Evolutionary conservation across 2,329 filamentous ascomycete genomes (phyloP).

Genomic region (Colletotrichum sansevieriae): DNA sequence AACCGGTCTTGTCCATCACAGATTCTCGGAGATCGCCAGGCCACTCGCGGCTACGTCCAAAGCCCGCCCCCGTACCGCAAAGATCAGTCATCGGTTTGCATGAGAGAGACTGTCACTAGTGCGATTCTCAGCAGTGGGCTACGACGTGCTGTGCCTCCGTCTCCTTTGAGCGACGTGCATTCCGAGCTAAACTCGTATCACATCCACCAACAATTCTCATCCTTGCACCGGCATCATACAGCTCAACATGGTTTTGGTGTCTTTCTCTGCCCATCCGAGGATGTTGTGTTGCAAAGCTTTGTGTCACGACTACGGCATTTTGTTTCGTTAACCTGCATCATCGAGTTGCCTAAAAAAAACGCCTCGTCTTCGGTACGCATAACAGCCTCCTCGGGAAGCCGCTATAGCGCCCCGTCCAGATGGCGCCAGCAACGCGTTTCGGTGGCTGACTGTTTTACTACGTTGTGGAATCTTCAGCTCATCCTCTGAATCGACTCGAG

Average conservation of each 20-base stretch:
- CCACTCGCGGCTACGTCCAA: constrained; percentile 17
- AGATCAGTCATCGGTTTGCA: constrained; percentile 36
- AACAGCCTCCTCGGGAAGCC: constrained; percentile 40
- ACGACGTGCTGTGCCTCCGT: constrained; percentile 32
- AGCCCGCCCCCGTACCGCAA: constrained; percentile 28
- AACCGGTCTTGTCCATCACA: constrained; percentile 23
- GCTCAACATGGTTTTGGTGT: constrained; percentile 27
- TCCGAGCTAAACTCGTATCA: constrained; percentile 38
- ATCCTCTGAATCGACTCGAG: neutral
- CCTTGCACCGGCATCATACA: constrained; percentile 36
- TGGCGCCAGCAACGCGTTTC: constrained; percentile 31
- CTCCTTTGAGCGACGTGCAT: constrained; percentile 40
- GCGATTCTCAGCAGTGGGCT: constrained; percentile 13
- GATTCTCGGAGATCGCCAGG: constrained; percentile 35
- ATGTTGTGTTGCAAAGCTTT: constrained; percentile 36
- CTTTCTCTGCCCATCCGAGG: constrained; percentile 19
- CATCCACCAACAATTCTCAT: constrained; percentile 17
- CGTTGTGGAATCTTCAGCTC: constrained; percentile 36
- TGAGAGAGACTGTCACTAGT: constrained; percentile 10
- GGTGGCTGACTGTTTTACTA: constrained; percentile 38
- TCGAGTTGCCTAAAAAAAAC: constrained; percentile 36
- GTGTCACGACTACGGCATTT: constrained; percentile 26
- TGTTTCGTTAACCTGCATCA: constrained; percentile 42
- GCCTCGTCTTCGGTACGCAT: constrained; percentile 28
- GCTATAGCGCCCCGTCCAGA: constrained; percentile 39